Evolutionary conservation across 768 basidiomycete genomes (phyloP).

Genomic region (Roridomyces roridus): DNA sequence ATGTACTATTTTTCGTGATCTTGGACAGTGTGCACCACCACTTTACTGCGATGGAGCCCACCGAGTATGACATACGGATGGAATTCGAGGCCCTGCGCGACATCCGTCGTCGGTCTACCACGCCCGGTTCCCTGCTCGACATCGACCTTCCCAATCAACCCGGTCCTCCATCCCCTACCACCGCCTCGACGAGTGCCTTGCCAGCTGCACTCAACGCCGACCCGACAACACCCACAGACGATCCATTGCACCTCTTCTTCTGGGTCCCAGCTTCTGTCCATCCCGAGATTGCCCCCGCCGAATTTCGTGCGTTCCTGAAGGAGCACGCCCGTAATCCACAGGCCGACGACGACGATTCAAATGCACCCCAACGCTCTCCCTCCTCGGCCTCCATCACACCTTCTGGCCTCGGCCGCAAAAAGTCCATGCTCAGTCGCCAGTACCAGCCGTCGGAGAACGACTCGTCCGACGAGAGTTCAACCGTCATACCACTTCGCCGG

Average conservation of each 20-base stretch:
- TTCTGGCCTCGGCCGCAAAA: constrained; percentile 75
- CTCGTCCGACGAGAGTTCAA: constrained; percentile 69
- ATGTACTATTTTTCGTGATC: not conserved
- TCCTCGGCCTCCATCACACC: constrained; percentile 48
- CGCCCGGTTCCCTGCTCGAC: constrained; percentile 86
- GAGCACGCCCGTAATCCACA: constrained; percentile 78
- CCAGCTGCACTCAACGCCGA: constrained; percentile 27
- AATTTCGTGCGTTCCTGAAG: constrained; percentile 94
- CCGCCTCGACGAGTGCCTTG: constrained; percentile 46
- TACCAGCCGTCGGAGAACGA: constrained; percentile 86
- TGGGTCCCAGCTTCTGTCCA: constrained; percentile 98
- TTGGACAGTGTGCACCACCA: not conserved
- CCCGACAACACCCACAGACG: constrained; percentile 54
- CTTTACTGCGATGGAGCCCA: constrained; percentile 63
- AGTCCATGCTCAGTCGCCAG: constrained; percentile 94
- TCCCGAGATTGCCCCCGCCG: constrained; percentile 96
- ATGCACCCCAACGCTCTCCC: constrained; percentile 45
- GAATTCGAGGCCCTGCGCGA: constrained; percentile 88
- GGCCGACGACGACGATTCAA: constrained; percentile 51
- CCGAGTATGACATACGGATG: constrained; percentile 83
- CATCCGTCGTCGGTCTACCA: constrained; percentile 82
- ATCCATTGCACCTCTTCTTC: constrained; percentile 94
- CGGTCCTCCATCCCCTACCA: constrained; percentile 64
- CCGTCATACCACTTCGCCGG: constrained; percentile 70
- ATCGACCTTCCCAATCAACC: constrained; percentile 85